Conservation (phyloP, 2,329 filamentous ascomycete species). For the Sporothrix brasiliensis region DNA sequence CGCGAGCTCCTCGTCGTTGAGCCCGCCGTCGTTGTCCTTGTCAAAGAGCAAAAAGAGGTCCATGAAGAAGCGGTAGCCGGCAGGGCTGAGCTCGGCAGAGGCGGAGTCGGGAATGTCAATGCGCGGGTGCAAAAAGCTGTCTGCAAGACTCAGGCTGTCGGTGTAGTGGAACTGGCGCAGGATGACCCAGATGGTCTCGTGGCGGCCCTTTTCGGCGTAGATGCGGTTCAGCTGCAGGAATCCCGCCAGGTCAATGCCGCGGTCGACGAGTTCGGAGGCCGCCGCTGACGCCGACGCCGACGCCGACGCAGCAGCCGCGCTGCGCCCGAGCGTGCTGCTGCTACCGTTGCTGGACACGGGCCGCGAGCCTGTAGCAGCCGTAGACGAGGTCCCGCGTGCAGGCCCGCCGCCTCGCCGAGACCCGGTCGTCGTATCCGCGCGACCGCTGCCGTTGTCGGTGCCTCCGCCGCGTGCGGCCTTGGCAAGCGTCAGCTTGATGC, state of each 20-base stretch:
- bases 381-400: constrained; percentile 23
- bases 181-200: constrained; percentile 98
- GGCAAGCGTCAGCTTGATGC: constrained; percentile 86
- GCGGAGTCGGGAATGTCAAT: constrained; percentile 92
- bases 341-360: constrained; percentile 28
- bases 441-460: constrained; percentile 66
- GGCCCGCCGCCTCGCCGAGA: neutral
- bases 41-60: constrained; percentile 94
- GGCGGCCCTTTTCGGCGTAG: constrained; percentile 94
- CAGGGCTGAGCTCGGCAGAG: constrained; percentile 89
- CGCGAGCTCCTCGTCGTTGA: constrained; percentile 82
- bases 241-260: constrained; percentile 77
- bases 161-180: constrained; percentile 94
- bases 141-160: constrained; percentile 87
- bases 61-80: constrained; percentile 93
- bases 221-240: constrained; percentile 93
- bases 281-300: constrained; percentile 7
- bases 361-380: constrained; percentile 23
- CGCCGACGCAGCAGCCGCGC: neutral
- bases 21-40: constrained; percentile 93
- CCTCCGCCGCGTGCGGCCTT: constrained; percentile 64
- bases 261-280: constrained; percentile 44
- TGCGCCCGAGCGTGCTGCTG: neutral
- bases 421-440: constrained; percentile 53
- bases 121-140: constrained; percentile 87